phyloP scores from a whole-genome alignment of 2,329 filamentous ascomycete genomes.

The Diaporthe eres region DNA sequence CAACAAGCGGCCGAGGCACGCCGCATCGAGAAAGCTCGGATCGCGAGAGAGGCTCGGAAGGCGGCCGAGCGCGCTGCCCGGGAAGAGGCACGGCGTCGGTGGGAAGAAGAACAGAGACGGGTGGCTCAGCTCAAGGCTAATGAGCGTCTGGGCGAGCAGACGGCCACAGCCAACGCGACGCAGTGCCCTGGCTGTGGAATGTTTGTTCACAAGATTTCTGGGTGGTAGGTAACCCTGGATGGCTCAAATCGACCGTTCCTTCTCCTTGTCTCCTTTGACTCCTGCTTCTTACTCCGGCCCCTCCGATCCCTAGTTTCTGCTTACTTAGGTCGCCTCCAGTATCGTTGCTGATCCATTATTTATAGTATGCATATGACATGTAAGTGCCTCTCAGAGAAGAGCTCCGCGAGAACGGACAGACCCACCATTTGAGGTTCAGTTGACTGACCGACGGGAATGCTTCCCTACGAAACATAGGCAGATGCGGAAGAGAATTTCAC shows the following conservation, averaged over 20 bases:
- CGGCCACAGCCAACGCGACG: background rate
- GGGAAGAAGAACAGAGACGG: background rate
- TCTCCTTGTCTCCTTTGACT: background rate
- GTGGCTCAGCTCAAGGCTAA: background rate
- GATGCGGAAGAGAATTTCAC: background rate
- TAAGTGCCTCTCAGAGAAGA: background rate
- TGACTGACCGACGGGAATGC: background rate
- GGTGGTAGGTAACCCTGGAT: background rate
- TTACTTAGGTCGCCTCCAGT: background rate
- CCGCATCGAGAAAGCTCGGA: background rate
- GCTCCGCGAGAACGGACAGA: too few species aligned
- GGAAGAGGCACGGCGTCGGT: conserved; percentile 1
- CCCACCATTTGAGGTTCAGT: too few species aligned
- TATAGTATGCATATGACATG: background rate
- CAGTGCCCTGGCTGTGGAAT: background rate
- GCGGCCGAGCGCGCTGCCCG: conserved; percentile 12
- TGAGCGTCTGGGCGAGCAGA: background rate
- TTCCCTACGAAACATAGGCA: background rate
- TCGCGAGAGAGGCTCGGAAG: background rate
- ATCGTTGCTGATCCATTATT: background rate
- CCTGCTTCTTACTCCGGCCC: too few species aligned
- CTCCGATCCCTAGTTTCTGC: background rate
- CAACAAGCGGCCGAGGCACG: background rate
- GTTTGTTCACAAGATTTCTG: background rate
- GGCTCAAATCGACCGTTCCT: too few species aligned